Conservation (phyloP, 345 rosid genomes). For the Rhizophora apiculata region DNA sequence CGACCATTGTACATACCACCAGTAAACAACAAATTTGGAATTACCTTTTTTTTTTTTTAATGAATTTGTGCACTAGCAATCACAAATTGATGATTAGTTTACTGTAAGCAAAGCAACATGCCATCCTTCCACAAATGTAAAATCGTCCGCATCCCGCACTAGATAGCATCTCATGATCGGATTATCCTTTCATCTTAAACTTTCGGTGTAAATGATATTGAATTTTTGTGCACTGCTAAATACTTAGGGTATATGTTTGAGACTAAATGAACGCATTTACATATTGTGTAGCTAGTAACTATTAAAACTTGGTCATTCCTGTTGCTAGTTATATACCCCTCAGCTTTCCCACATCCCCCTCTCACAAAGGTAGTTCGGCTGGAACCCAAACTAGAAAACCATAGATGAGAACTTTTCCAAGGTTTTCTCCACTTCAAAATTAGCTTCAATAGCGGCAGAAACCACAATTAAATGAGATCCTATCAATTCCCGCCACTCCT, state of each 20-base stretch:
- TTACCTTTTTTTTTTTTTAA: too few relatives aligned
- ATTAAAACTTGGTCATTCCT: slow-evolving; percentile 1
- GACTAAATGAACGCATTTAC: slow-evolving; percentile 21
- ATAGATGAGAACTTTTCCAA: not conserved
- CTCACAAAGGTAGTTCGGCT: not conserved
- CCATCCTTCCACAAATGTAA: too few relatives aligned
- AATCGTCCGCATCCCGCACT: too few relatives aligned
- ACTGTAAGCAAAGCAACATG: too few relatives aligned
- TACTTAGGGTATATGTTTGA: not conserved
- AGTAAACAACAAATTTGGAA: too few relatives aligned
- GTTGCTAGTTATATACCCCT: slow-evolving; percentile 2
- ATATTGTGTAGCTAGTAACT: not conserved
- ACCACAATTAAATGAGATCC: too few relatives aligned
- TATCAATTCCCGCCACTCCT: too few relatives aligned
- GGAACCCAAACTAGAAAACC: slow-evolving; percentile 7
- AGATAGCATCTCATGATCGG: too few relatives aligned
- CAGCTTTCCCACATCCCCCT: not conserved
- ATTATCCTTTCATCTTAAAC: not conserved
- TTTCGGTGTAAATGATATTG: slow-evolving; percentile 13
- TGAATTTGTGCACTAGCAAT: too few relatives aligned
- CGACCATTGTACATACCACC: too few relatives aligned
- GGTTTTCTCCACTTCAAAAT: slow-evolving; percentile 5
- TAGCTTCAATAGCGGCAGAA: slow-evolving; percentile 21
- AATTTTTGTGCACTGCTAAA: slow-evolving; percentile 8
- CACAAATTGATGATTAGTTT: too few relatives aligned